Conservation (phyloP, 2,329 filamentous ascomycete species). For the Neopestalotiopsis clavispora region DNA sequence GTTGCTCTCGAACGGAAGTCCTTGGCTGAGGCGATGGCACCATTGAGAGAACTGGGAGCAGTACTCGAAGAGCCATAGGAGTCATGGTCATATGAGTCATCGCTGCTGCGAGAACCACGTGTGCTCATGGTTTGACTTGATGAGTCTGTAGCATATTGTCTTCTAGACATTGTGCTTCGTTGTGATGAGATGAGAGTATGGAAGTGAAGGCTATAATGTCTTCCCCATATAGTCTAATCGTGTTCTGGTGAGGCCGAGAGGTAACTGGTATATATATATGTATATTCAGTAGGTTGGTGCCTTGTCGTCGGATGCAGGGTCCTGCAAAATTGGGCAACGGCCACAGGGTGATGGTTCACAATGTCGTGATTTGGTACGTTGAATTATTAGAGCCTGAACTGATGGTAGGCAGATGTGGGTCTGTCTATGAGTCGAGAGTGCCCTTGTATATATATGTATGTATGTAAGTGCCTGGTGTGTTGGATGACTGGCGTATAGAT, state of each 20-base stretch:
- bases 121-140: slow-evolving; percentile 44
- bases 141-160: slow-evolving; percentile 34
- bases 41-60: slow-evolving; percentile 50
- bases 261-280: slow-evolving; percentile 2
- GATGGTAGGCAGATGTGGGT: slow-evolving; percentile 30
- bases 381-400: slow-evolving; percentile 29
- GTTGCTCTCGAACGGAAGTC: slow-evolving; percentile 27
- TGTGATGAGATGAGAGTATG: slow-evolving; percentile 19
- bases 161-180: slow-evolving; percentile 40
- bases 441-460: slow-evolving; percentile 8
- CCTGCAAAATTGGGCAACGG: slow-evolving; percentile 27
- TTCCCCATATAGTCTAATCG: neutral
- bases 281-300: neutral
- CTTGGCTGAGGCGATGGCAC: slow-evolving; percentile 45
- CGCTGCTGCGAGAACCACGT: slow-evolving; percentile 46
- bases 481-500: neutral
- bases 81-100: slow-evolving; percentile 49
- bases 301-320: slow-evolving; percentile 28
- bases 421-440: slow-evolving; percentile 22
- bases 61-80: slow-evolving; percentile 54
- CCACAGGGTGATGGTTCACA: slow-evolving; percentile 27
- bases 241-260: neutral
- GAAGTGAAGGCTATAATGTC: neutral
- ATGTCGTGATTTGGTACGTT: slow-evolving; percentile 29
- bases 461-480: slow-evolving; percentile 17